phyloP scores from a whole-genome alignment of 345 rosid genomes.

The Camelina hispida region DNA sequence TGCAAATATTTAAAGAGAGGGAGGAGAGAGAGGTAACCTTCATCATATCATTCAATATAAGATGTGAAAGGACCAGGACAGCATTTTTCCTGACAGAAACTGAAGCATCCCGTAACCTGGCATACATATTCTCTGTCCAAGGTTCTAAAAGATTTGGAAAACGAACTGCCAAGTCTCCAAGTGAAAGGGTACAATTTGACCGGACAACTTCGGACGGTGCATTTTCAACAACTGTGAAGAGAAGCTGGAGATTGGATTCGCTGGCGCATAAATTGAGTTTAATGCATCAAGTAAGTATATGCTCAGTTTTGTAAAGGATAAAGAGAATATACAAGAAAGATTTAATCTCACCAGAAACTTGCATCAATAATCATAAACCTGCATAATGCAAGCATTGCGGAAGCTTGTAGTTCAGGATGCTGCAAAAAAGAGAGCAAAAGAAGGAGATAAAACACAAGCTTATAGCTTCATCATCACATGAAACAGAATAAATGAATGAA shows the following conservation, averaged over 20 bases:
- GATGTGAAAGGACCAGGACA: slow-evolving; percentile 96
- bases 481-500: slow-evolving; percentile 6
- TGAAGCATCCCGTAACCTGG: slow-evolving; percentile 74
- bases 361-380: slow-evolving; percentile 94
- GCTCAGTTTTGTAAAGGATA: slow-evolving; percentile 8
- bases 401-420: slow-evolving; percentile 92
- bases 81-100: slow-evolving; percentile 94
- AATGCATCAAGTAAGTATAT: slow-evolving; percentile 29
- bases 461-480: slow-evolving; percentile 11
- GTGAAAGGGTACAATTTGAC: slow-evolving; percentile 92
- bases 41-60: slow-evolving; percentile 99
- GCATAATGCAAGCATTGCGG: slow-evolving; percentile 95
- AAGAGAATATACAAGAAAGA: slow-evolving; percentile 26
- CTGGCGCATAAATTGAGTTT: slow-evolving; percentile 56
- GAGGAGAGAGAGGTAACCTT: slow-evolving; percentile 58
- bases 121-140: slow-evolving; percentile 97
- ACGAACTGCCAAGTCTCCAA: slow-evolving; percentile 96
- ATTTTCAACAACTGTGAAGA: slow-evolving; percentile 93
- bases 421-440: too few relatives aligned
- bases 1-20: slow-evolving; percentile 16
- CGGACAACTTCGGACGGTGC: slow-evolving; percentile 93
- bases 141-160: slow-evolving; percentile 96
- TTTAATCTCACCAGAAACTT: slow-evolving; percentile 69
- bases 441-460: slow-evolving; percentile 24
- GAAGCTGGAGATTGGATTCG: slow-evolving; percentile 93